Evolutionary conservation across 1,284 basidiomycete genomes (phyloP).

Genomic region (Tylopilus sp.): DNA sequence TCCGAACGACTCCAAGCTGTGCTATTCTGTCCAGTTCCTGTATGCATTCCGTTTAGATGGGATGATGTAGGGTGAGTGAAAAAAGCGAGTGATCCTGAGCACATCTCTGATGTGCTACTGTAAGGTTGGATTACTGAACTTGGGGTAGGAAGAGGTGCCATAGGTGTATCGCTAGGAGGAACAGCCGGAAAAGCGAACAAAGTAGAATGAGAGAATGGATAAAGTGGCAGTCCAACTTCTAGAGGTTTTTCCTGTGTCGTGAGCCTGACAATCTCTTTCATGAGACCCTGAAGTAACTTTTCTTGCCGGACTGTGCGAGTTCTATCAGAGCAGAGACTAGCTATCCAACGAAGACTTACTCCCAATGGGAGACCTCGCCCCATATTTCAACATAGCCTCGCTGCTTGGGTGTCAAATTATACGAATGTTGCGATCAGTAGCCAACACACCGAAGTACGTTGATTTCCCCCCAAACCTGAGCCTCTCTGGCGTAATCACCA

Average conservation of each 20-base stretch:
- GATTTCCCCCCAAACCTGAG: conserved; percentile 79
- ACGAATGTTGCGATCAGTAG: not conserved
- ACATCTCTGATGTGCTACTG: conserved; percentile 10
- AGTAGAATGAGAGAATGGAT: conserved; percentile 68
- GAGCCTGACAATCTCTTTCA: conserved; percentile 79
- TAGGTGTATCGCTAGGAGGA: conserved; percentile 21
- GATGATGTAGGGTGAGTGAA: conserved; percentile 3
- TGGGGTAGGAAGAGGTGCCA: conserved; percentile 40
- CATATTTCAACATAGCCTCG: conserved; percentile 77
- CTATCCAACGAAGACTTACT: conserved; percentile 46
- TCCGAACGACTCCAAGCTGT: conserved; percentile 13
- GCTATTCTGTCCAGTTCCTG: conserved; percentile 5
- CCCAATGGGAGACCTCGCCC: conserved; percentile 74
- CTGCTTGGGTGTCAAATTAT: conserved; percentile 36
- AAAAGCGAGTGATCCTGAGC: conserved; percentile 9
- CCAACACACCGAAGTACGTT: conserved; percentile 63
- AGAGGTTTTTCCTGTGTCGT: conserved; percentile 73
- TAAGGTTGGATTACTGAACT: conserved; percentile 8
- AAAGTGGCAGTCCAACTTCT: conserved; percentile 72
- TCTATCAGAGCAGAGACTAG: conserved; percentile 14
- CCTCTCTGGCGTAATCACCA: conserved; percentile 64
- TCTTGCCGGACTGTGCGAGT: conserved; percentile 64
- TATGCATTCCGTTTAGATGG: conserved; percentile 9
- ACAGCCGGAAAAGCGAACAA: conserved; percentile 48
- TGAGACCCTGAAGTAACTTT: conserved; percentile 72